Evolutionary conservation across 2,329 filamentous ascomycete species (phyloP), one percentile per base, ranked within the genome.

Genomic region (Beauveria sp.): DNA sequence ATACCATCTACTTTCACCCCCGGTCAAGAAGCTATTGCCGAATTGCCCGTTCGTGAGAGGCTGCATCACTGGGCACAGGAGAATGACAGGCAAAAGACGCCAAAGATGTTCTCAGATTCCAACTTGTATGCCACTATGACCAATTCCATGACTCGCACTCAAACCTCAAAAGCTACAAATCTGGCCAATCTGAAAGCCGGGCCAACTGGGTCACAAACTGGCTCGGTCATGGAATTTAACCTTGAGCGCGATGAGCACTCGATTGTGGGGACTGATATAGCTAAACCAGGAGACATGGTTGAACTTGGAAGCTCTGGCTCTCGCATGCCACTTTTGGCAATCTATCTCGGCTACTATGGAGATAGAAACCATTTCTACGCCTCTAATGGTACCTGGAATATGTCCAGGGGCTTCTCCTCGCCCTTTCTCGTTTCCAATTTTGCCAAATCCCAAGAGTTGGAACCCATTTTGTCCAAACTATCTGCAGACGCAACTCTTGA

Each of bases 321-420:
- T 12, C 73, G 80, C 28, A 71, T 78, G 22, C 78, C 79, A 5
- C 64, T 83, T 18, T 73, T 86, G 50, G 83, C 77, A 14, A 69
- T 86, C 50, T 83, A 80, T 65, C 72, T 86, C 8, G 82, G 82
- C 16, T 77, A 73, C 59, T 76, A 81, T 65, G 76, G 80, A 45
- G 77, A 77, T 20, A 73, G 78, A 48, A 75, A 83, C 65, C 81
- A 85, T 68, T 84, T 80, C 68, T 85, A 84, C 69, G 78, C 80
- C 34, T 76, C 70, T 65, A 79, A 76, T 18, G 83, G 83, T 64
- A 79, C 78, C 73, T 79, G 83, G 68, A 67, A 79, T 18, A 76
- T 76, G 9, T 76, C 74, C 57, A 62, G 76, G 43, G 73, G 73
- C 18, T 70, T 81, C 34, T 74, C 71, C 49, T 75, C 80, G 1